phyloP scores from a whole-genome alignment of 257 asterid genomes.

The Verbena officinalis region DNA sequence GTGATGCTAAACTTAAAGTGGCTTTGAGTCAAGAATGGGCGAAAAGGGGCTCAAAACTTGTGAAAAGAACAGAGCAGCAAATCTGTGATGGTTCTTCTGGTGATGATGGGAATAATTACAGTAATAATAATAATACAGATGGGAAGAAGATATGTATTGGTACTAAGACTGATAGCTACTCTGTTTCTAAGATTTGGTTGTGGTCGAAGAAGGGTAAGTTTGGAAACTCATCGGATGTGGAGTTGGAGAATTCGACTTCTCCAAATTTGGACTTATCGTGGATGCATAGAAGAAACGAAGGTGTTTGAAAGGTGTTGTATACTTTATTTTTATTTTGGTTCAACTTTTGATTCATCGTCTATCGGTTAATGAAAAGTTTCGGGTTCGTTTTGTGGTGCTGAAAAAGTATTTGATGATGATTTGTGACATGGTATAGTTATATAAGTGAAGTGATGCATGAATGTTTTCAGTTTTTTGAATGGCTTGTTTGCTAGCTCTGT shows the following conservation, averaged over 20 bases:
- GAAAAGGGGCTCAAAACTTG: slow-evolving; percentile 28
- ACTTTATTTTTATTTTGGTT: neutral
- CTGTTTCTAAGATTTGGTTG: slow-evolving; percentile 96
- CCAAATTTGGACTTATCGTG: slow-evolving; percentile 48
- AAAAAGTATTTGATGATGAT: slow-evolving; percentile 28
- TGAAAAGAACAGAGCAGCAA: slow-evolving; percentile 35
- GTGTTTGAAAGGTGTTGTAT: slow-evolving; percentile 38
- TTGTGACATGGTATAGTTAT: slow-evolving; percentile 35
- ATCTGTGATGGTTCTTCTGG: slow-evolving; percentile 24
- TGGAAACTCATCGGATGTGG: slow-evolving; percentile 54
- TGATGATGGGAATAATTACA: slow-evolving; percentile 38
- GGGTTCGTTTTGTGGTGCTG: slow-evolving; percentile 29
- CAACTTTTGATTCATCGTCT: slow-evolving; percentile 31
- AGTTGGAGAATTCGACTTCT: slow-evolving; percentile 34
- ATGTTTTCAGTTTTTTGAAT: slow-evolving; percentile 9
- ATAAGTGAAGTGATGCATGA: slow-evolving; percentile 28
- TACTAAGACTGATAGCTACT: slow-evolving; percentile 89
- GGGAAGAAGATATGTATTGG: slow-evolving; percentile 83
- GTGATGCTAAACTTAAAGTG: slow-evolving; percentile 72
- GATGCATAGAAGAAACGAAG: slow-evolving; percentile 43
- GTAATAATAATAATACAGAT: slow-evolving; percentile 21
- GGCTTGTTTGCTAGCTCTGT: slow-evolving; percentile 20
- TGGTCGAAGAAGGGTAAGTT: slow-evolving; percentile 87
- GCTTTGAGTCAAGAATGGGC: slow-evolving; percentile 53
- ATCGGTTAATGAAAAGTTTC: slow-evolving; percentile 21